Base-by-base conservation (phyloP, 139 green algal genomes). In the Desmodesmus armatus region DNA sequence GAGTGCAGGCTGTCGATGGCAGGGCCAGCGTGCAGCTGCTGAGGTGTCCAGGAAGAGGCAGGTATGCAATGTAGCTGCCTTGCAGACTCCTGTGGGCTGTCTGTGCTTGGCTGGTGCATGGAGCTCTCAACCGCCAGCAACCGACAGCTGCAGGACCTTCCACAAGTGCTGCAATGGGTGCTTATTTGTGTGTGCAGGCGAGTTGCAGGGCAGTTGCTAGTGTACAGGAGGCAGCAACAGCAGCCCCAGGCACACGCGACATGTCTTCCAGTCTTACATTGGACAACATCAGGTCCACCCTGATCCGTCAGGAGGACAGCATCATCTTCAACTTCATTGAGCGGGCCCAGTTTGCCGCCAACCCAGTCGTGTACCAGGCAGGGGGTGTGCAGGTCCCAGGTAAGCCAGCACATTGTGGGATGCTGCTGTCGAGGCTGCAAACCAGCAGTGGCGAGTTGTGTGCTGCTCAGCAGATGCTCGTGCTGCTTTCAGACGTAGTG, bases 241-340 rank as follows among this genome's bases (percentile, higher is more conserved):
- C 47, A 80, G 47, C 73, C 44, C 31, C 47, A 23, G 73, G 73
- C 3, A 27, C 76, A 23, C 53, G 76, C 5, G 88, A 91, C 82
- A 89, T 92, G 78, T 93, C 85, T 85, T 71, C 86, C 0, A 78
- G 86, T 1, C 83, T 98, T 21, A 89, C 88, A 5, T 84, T 98
- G 49, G 85, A 89, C 80, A 97, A 97, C 89, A 95, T 99, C 60
- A 91, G 96, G 17, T 82, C 90, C 69, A 86, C 88, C 1, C 89
- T 98, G 15, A 97, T 99, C 66, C 87, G 92, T 9, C 95, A 98
- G 89, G 97, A 99, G 84, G 97, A 99, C 91, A 99, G 93, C 41
- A 99, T 99, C 72, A 99, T 99, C 83, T 99, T 99, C 88, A 88
- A 82, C 33, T 86, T 99, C 39, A 98, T 99, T n/a, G 96, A 99